A percentile compares a stretch with the other conserved stretches of the same genome.
These are phyloP conservation scores for Tylopilus vinaceipallidus DNA, from an alignment of 768 basidiomycete genomes.

Conservation along the genomic window DNA sequence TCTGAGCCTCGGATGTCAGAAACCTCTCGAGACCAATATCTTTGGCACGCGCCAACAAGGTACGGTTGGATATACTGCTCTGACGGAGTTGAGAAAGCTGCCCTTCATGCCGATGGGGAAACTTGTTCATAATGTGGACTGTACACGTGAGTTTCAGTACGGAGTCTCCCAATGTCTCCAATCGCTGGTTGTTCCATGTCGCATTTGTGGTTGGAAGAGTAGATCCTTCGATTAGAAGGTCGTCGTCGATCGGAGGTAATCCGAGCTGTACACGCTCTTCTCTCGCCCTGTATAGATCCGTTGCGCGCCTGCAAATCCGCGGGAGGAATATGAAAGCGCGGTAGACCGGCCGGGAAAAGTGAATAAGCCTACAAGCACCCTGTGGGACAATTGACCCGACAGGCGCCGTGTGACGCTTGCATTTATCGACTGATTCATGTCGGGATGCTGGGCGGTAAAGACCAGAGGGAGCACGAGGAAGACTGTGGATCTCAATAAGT, in stretches of 20 bases:
- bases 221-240: constrained; percentile 67
- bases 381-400: constrained; percentile 39
- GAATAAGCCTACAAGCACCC: constrained; percentile 52
- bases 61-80: constrained; percentile 66
- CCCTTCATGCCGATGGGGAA: constrained; percentile 78
- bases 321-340: constrained; percentile 60
- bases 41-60: constrained; percentile 64
- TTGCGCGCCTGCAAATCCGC: constrained; percentile 62
- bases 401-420: constrained; percentile 21
- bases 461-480: constrained; percentile 43
- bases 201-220: constrained; percentile 66
- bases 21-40: constrained; percentile 61
- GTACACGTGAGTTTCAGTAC: constrained; percentile 76
- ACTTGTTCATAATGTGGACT: constrained; percentile 74
- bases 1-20: constrained; percentile 58
- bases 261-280: constrained; percentile 51
- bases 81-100: constrained; percentile 68
- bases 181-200: constrained; percentile 76
- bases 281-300: constrained; percentile 59
- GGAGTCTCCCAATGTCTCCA: constrained; percentile 87
- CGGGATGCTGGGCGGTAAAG: constrained; percentile 35
- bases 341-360: constrained; percentile 49
- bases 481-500: constrained; percentile 52
- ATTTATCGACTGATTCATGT: constrained; percentile 27
- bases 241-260: constrained; percentile 57